Evolutionary conservation across 2,329 filamentous ascomycete genomes (phyloP), one percentile per base, ranked within the genome.

Genomic region (Bipolaris oryzae): DNA sequence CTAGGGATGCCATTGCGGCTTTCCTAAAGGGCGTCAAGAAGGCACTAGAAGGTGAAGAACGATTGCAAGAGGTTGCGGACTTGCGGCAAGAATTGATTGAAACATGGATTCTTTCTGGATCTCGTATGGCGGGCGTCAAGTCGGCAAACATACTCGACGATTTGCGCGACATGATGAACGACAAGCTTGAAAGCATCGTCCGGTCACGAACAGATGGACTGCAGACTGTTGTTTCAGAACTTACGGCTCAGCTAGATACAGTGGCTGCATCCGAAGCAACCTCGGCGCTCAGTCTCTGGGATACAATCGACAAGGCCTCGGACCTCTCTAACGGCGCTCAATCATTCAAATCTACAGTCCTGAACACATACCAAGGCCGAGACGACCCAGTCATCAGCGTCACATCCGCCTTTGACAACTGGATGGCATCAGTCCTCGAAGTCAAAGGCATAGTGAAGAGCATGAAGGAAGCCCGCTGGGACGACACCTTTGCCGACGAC

Each of bases 401-500:
- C 0, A 80, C 88, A 1, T 79, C 83, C 11, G 80, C 83, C 43
- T 95, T 95, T 69, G 82, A 86, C 55, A 82, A 82, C 1, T 97
- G 93, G 92, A 84, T 87, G 43, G 80, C 81, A n/a, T 84, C 88
- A 5, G 85, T 96, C n/a, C 84, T 88, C 57, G 85, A 87, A 50
- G 84, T 90, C 13, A 83, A 82, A 41, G 79, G 80, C 16, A 81
- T 88, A 3, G 83, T 92, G 7, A 85, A 87, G 38, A 81, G 85
- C 55, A 83, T 95, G 65, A 85, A 81, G 58, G 84, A 84, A 44
- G 86, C 88, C 62, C 84, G 86, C 53, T 93, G 90, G 89, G 89
- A 93, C 60, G 88, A 91, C 53, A 89, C 91, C 58, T 82, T 87
- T 25, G 86, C 89, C 48, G 85, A 91, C 38, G 89, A 93, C 53